Evolutionary conservation across 495 filamentous ascomycete species (phyloP).

Genomic region (Aspergillus nanangensis): DNA sequence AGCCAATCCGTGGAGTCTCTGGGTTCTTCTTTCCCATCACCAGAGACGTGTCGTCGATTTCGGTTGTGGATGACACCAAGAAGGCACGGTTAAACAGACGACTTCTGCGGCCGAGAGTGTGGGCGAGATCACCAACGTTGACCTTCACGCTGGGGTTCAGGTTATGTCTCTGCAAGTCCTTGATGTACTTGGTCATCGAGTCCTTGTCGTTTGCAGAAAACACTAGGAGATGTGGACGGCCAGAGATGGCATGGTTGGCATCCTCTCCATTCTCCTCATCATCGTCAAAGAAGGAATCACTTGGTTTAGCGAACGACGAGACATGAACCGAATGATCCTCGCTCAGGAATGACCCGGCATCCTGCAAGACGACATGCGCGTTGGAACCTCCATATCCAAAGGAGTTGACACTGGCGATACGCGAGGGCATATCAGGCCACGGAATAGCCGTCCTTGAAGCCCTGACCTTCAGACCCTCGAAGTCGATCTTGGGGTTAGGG

Average conservation of each 20-base stretch:
- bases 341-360: neutral
- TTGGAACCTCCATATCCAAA: slow-evolving; percentile 2
- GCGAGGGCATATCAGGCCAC: neutral
- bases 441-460: too few species aligned
- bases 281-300: neutral
- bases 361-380: slow-evolving; percentile 2
- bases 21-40: neutral
- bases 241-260: too few species aligned
- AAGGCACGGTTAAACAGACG: too few species aligned
- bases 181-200: neutral
- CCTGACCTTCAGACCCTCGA: too few species aligned
- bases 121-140: too few species aligned
- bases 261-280: too few species aligned
- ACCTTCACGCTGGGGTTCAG: neutral
- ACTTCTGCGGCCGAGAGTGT: too few species aligned
- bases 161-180: neutral
- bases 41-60: neutral
- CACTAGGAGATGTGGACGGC: neutral
- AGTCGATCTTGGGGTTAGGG: slow-evolving; percentile 23
- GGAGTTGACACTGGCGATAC: neutral
- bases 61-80: too few species aligned
- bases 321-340: neutral
- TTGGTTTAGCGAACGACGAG: neutral
- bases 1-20: slow-evolving; percentile 1
- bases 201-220: neutral